A percentile compares a stretch with the other conserved stretches of the same genome.
Conservation (phyloP, 2,329 filamentous ascomycete genomes). For the Orbilia brochopaga region DNA sequence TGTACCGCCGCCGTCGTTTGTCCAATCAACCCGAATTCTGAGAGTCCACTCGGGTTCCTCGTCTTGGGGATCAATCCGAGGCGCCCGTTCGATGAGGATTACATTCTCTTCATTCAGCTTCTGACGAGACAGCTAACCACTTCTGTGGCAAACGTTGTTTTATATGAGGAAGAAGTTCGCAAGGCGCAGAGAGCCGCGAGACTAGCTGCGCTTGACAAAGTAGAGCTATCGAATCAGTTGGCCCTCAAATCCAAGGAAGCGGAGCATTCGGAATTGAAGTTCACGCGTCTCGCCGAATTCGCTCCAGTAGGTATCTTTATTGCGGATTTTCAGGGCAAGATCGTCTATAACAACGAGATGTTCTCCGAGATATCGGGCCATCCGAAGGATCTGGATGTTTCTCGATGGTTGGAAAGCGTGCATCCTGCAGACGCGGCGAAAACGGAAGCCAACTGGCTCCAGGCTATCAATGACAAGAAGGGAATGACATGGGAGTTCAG, state of each 20-base stretch:
- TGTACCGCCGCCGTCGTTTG: constrained; percentile 76
- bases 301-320: constrained; percentile 86
- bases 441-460: constrained; percentile 36
- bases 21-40: constrained; percentile 77
- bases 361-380: constrained; percentile 62
- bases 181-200: constrained; percentile 75
- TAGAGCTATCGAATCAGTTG: constrained; percentile 77
- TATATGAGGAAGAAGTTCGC: constrained; percentile 83
- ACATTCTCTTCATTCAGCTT: constrained; percentile 73
- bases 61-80: constrained; percentile 79
- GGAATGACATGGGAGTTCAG: constrained; percentile 48
- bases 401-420: constrained; percentile 47
- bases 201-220: constrained; percentile 75
- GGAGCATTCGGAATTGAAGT: constrained; percentile 70
- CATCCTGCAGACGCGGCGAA: constrained; percentile 33
- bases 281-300: constrained; percentile 83
- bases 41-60: constrained; percentile 76
- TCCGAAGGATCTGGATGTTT: constrained; percentile 28
- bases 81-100: constrained; percentile 79
- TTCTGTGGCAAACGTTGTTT: constrained; percentile 77
- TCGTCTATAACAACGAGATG: constrained; percentile 82
- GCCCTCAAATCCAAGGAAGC: constrained; percentile 67
- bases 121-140: constrained; percentile 67
- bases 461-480: constrained; percentile 37
- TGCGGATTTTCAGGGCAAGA: constrained; percentile 71